phyloP scores from a whole-genome alignment of 805 yeast species.

The Candida ponderosae region DNA sequence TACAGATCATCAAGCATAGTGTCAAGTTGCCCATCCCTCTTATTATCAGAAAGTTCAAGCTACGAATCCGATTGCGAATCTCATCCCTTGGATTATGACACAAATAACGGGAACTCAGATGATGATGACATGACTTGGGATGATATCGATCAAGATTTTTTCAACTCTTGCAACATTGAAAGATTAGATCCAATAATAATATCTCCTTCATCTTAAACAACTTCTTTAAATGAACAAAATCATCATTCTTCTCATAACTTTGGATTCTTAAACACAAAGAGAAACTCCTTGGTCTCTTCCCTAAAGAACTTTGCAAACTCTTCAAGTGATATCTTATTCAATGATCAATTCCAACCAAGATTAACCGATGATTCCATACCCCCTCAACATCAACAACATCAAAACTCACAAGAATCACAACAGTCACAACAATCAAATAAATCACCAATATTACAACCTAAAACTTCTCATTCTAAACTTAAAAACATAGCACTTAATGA shows the following conservation, averaged over 20 bases:
- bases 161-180: constrained; percentile 1
- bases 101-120: not conserved
- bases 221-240: not conserved
- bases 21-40: constrained; percentile 3
- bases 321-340: constrained; percentile 14
- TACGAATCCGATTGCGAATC: constrained; percentile 8
- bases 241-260: not conserved
- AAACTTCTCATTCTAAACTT: too few relatives aligned
- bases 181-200: constrained; percentile 3
- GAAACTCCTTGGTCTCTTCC: constrained; percentile 8
- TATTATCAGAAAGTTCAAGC: constrained; percentile 5
- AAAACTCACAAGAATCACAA: not conserved
- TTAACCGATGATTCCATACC: constrained; percentile 17
- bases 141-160: constrained; percentile 5
- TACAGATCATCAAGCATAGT: constrained; percentile 1
- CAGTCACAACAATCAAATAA: too few relatives aligned
- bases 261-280: not conserved
- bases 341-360: constrained; percentile 15
- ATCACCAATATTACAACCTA: too few relatives aligned
- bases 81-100: constrained; percentile 13
- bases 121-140: not conserved
- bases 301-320: constrained; percentile 10
- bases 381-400: constrained; percentile 4
- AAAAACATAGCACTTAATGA: not conserved
- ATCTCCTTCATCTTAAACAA: not conserved